Base-by-base conservation (phyloP, 805 yeast genomes). In the Candida caryicola region DNA sequence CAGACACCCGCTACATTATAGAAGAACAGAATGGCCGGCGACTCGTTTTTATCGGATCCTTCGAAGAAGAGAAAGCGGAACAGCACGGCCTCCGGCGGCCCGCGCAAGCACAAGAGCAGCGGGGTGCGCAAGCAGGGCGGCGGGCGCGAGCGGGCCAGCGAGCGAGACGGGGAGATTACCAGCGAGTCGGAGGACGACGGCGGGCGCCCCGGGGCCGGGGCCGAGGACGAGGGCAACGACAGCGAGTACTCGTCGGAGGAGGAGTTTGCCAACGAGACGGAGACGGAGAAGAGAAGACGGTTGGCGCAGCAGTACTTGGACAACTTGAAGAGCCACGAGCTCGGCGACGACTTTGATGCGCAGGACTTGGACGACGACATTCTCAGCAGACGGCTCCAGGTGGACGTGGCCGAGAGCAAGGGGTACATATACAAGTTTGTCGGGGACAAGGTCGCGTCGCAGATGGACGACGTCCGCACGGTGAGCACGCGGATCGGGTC, bases 221-320 rank as follows among this genome's bases (percentile, higher is more conserved):
- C 59, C 9, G 54, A 59, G 1, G 49, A 45, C 19, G 62, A 52
- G 9, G 37, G 48, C 17, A 60, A 58, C 14, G 55, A 36, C 4
- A 69, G 61, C 16, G 63, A 55, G 23, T 45, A 75, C 16, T 77
- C 75, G 12, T 79, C 84, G 10, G 91, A 83, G 23, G 93, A 82
- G 48, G 95, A 83, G 49, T 78, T 80, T 47, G 78, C 69, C 12
- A 73, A 71, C 13, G 98, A 91, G 61, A 77, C 79, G 33, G 95
- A 90, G 6, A 95, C 96, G 0, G 99, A 93, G 55, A 89, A 87
- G 62, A 79, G 99, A 62, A 78, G 99, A 64, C 73, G 98, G 55
- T 72, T 93, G 43, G 98, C 98, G 13, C 89, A 89, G 61, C 93
- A 90, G 61, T 93, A 93, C 60, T 68, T 93, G 45, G 89, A 83